Base-by-base conservation (phyloP, 2,329 filamentous ascomycete species). In the Penicillium freii region DNA sequence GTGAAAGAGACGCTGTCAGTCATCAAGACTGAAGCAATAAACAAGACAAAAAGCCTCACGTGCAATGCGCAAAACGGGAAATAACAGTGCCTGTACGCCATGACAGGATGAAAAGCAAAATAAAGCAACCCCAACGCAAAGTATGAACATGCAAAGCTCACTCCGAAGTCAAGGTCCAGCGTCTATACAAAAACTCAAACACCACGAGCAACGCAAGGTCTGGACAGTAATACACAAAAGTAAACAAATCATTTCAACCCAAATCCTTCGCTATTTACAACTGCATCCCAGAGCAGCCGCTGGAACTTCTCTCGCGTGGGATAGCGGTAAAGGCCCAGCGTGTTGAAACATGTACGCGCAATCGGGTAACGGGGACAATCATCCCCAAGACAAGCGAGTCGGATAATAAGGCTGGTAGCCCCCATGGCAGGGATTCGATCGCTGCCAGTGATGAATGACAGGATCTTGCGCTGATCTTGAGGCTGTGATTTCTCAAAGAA, bases 261-360 rank as follows among this genome's bases (percentile, higher is more conserved):
- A 81, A 97, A 97, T 3, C 92, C 92, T 73, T 96, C 91, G 69
- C 92, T 95, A 74, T 92, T 91, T 62, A 85, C 80, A n/a, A 96
- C 91, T 4, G 92, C 92, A 61, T 85, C 84, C 91, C 92, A 96
- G 33, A 97, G 77, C 78, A 87, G 86, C 51, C 74, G 77, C 72
- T 91, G 88, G 58, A 96, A 73, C 63, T 84, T 87, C 69, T 86
- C 81, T 64, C 81, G 84, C 4, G 83, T 85, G 36, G 75, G 71
- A 73, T 93, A 96, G 45, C 85, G 82, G 77, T 88, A 93, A 56
- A 97, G 76, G 5, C 88, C 87, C 62, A 97, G 70, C 72, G 87
- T 85, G 71, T 96, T 96, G 77, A 97, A 97, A 73, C 92, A 97
- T 8, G 92, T 97, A 68, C 92, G 84, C 19, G 92, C 92, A 21